Evolutionary conservation across 129 eudicot species (phyloP).

Genomic region (Lactuca saligna): DNA sequence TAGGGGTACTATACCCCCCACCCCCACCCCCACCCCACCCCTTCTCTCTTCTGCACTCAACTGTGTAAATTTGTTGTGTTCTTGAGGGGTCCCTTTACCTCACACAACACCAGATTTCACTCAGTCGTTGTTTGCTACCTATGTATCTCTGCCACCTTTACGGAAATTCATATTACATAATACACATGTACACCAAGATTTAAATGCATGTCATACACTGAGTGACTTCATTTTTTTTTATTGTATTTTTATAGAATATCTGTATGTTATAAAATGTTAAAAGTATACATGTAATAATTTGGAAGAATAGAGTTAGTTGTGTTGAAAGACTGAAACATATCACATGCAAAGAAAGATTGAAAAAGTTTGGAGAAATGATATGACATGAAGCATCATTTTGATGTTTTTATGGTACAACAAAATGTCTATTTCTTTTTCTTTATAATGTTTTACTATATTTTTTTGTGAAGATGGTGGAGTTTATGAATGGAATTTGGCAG

Average conservation of each 20-base stretch:
- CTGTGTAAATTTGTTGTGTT: slow-evolving; percentile 40
- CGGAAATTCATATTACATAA: slow-evolving; percentile 41
- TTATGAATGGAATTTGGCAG: slow-evolving; percentile 34
- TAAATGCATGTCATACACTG: slow-evolving; percentile 2
- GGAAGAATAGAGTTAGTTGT: slow-evolving; percentile 17
- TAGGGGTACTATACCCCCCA: slow-evolving; percentile 16
- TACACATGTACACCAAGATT: slow-evolving; percentile 13
- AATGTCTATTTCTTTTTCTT: neutral
- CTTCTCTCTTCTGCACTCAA: slow-evolving; percentile 24
- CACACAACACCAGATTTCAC: slow-evolving; percentile 24
- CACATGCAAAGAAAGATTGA: slow-evolving; percentile 31
- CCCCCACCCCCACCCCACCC: neutral
- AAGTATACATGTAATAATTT: neutral
- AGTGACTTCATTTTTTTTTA: neutral
- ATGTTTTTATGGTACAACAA: slow-evolving; percentile 15
- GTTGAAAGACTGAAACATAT: slow-evolving; percentile 31
- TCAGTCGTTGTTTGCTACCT: slow-evolving; percentile 35
- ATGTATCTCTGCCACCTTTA: slow-evolving; percentile 36
- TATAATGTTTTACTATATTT: neutral
- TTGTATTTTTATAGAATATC: too few species aligned
- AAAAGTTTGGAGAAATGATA: slow-evolving; percentile 9
- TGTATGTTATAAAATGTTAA: neutral
- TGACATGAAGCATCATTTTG: slow-evolving; percentile 9
- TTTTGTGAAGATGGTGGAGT: neutral
- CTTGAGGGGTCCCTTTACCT: slow-evolving; percentile 31